These are phyloP conservation scores for Penicillium ucsense DNA, from an alignment of 495 filamentous ascomycete species.

Conservation along the genomic window DNA sequence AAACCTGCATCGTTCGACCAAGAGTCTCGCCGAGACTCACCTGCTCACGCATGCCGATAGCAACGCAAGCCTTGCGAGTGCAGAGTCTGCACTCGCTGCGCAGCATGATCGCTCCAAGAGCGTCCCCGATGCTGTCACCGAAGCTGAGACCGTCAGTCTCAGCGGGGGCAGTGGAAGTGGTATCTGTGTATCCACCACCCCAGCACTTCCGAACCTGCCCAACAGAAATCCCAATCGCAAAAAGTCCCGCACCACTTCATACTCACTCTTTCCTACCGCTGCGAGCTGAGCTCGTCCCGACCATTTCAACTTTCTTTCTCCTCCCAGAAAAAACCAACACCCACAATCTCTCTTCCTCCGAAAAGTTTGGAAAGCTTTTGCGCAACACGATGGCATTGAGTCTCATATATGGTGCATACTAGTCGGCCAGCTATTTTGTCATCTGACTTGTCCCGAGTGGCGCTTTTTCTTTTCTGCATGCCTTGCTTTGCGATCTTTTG, in stretches of 20 bases:
- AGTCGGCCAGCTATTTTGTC: no score
- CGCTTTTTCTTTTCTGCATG: no score
- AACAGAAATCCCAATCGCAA: constrained; percentile 15
- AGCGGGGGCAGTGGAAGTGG: background rate
- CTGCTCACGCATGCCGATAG: constrained; percentile 19
- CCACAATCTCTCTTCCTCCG: background rate
- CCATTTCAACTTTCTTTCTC: background rate
- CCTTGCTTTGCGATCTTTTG: no score
- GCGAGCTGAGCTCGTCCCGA: constrained; percentile 6
- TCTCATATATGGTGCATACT: no score
- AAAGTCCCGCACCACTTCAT: constrained; percentile 30
- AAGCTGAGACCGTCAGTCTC: constrained; percentile 2
- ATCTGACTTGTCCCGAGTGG: no score
- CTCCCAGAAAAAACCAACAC: background rate
- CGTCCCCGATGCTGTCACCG: constrained; percentile 21
- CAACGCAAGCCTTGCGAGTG: constrained; percentile 16
- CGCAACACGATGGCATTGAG: no score
- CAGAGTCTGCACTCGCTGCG: constrained; percentile 6
- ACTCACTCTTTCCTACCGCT: constrained; percentile 36
- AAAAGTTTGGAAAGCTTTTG: no score
- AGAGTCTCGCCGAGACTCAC: constrained; percentile 29
- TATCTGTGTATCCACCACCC: background rate
- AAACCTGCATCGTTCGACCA: constrained; percentile 32
- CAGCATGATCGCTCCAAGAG: constrained; percentile 32
- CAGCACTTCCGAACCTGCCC: constrained; percentile 8